Evolutionary conservation across 805 yeast genomes (phyloP).

Genomic region (Kurtzmaniella cleridarum): DNA sequence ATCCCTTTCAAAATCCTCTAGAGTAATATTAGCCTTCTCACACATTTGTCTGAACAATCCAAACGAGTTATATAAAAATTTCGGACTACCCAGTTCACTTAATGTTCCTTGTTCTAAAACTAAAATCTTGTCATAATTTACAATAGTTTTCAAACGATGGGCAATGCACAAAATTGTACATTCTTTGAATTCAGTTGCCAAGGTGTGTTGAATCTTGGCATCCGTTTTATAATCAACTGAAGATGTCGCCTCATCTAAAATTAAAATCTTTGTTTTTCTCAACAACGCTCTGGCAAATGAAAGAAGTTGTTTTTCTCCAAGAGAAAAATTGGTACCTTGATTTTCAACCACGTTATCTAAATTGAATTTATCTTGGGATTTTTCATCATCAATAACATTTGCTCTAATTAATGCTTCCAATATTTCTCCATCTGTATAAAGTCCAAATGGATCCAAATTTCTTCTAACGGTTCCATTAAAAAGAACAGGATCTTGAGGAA

Average conservation of each 20-base stretch:
- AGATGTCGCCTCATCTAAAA: constrained; percentile 80
- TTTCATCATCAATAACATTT: constrained; percentile 42
- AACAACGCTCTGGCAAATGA: constrained; percentile 83
- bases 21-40: constrained; percentile 40
- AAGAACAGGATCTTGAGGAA: constrained; percentile 69
- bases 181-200: constrained; percentile 58
- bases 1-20: constrained; percentile 23
- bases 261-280: constrained; percentile 67
- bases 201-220: constrained; percentile 69
- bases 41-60: constrained; percentile 72
- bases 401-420: constrained; percentile 59
- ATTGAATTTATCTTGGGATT: constrained; percentile 31
- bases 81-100: constrained; percentile 73
- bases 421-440: constrained; percentile 43
- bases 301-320: constrained; percentile 74
- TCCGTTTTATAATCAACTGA: constrained; percentile 86
- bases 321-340: constrained; percentile 67
- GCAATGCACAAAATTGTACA: constrained; percentile 87
- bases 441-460: constrained; percentile 60
- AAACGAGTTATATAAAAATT: constrained; percentile 48
- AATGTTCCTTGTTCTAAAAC: constrained; percentile 80
- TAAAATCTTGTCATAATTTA: constrained; percentile 69
- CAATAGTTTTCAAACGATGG: constrained; percentile 72
- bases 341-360: constrained; percentile 49
- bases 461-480: constrained; percentile 54